These are phyloP conservation scores for Thielaviopsis euricoi DNA, from an alignment of 2,329 filamentous ascomycete species.

Conservation along the genomic window DNA sequence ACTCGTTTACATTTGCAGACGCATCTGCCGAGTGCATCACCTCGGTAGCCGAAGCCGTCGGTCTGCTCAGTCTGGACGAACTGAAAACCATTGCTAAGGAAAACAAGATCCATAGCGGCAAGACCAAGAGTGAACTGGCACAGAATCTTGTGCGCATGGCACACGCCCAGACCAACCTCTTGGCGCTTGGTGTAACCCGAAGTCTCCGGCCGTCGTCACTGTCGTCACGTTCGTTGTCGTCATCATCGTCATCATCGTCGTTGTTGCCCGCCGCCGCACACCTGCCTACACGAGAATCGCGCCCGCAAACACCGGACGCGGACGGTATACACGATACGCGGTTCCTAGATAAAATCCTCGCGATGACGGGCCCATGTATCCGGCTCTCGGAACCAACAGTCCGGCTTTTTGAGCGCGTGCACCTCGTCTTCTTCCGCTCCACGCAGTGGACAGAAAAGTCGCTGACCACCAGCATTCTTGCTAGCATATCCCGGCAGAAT, in stretches of 20 bases:
- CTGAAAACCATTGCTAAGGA: conserved; percentile 73
- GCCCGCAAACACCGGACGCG: conserved; percentile 42
- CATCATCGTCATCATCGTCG: too few species aligned
- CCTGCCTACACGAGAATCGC: too few species aligned
- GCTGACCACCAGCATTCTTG: conserved; percentile 81
- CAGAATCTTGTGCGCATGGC: conserved; percentile 58
- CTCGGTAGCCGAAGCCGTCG: conserved; percentile 67
- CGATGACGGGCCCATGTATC: conserved; percentile 67
- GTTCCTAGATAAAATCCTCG: conserved; percentile 62
- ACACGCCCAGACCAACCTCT: conserved; percentile 58
- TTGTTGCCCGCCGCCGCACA: too few species aligned
- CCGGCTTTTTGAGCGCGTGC: conserved; percentile 81
- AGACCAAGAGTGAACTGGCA: conserved; percentile 69
- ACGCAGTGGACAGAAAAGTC: conserved; percentile 97
- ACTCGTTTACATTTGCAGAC: conserved; percentile 64
- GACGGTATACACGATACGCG: conserved; percentile 24
- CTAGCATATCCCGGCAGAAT: conserved; percentile 72
- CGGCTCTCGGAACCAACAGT: conserved; percentile 56
- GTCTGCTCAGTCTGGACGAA: conserved; percentile 72
- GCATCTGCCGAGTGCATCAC: conserved; percentile 55
- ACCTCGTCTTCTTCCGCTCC: conserved; percentile 89
- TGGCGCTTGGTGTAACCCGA: conserved; percentile 34
- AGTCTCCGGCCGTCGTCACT: not conserved
- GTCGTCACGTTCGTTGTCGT: too few species aligned
- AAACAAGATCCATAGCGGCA: conserved; percentile 71